Conservation (phyloP, 371 early-diverging fungal genomes). For the Zychaea mexicana region DNA sequence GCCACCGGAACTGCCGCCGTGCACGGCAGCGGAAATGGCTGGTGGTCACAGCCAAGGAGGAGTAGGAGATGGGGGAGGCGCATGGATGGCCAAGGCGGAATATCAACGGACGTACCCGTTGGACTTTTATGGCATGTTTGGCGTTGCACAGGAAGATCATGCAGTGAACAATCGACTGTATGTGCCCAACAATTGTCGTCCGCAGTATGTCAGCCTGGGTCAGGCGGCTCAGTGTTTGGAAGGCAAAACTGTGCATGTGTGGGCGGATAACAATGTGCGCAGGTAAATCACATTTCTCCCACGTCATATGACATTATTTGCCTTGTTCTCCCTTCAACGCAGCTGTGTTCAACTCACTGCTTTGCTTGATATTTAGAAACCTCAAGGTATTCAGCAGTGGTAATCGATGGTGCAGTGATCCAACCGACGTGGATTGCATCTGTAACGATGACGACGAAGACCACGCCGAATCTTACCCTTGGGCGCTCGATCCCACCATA, state of each 20-base stretch:
- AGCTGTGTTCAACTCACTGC: no score
- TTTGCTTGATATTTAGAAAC: no score
- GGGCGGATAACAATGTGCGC: constrained; percentile 40
- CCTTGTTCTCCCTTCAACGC: no score
- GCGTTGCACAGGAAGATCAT: constrained; percentile 31
- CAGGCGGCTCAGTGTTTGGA: constrained; percentile 38
- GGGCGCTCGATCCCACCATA: constrained; percentile 30
- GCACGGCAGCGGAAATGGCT: constrained; percentile 13
- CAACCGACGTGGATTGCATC: constrained; percentile 13
- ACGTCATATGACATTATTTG: no score
- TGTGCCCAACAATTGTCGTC: constrained; percentile 37
- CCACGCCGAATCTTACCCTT: constrained; percentile 19
- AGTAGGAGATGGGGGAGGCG: no score
- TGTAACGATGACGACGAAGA: constrained; percentile 35
- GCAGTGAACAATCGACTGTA: constrained; percentile 26
- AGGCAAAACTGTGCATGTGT: constrained; percentile 35
- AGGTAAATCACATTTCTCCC: constrained; percentile 25
- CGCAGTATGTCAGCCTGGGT: constrained; percentile 35
- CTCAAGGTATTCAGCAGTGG: constrained; percentile 33
- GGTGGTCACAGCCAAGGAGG: no score
- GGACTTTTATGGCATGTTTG: constrained; percentile 40
- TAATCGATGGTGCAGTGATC: constrained; percentile 34
- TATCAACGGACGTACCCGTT: constrained; percentile 22
- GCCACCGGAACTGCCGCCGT: constrained; percentile 15
- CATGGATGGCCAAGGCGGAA: constrained; percentile 31